These are phyloP conservation scores for Solanum sejunctum DNA, from an alignment of 257 asterid species.

Conservation along the genomic window DNA sequence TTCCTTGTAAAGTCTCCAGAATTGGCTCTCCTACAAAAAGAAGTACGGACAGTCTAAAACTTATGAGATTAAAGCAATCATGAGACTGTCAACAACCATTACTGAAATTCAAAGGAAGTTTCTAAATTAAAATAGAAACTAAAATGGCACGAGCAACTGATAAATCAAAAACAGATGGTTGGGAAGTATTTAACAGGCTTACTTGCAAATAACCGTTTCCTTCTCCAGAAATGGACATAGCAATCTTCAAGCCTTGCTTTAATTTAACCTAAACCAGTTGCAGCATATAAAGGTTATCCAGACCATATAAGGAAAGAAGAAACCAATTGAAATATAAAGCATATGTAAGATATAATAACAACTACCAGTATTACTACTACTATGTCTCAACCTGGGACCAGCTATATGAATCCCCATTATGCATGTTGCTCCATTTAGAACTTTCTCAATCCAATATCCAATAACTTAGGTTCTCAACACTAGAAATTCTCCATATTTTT, in stretches of 20 bases:
- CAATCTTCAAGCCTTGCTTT: constrained; percentile 90
- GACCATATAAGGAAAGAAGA: not conserved
- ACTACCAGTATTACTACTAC: not conserved
- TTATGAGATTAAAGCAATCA: not conserved
- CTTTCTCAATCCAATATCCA: not conserved
- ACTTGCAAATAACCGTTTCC: constrained; percentile 95
- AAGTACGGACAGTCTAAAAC: not conserved
- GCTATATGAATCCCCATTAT: not conserved
- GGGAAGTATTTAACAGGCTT: constrained; percentile 4
- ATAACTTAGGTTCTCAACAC: not conserved
- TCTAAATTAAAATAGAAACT: not conserved
- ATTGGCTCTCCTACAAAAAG: constrained; percentile 62
- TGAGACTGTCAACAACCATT: not conserved
- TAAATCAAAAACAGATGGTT: not conserved
- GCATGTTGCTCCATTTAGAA: not conserved
- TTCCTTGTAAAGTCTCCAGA: constrained; percentile 96
- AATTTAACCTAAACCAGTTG: constrained; percentile 53
- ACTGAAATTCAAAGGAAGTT: not conserved
- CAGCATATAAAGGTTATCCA: not conserved
- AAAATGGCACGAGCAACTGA: not conserved
- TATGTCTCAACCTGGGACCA: not conserved
- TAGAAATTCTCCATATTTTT: not conserved
- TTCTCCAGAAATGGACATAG: constrained; percentile 84
- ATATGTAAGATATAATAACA: not conserved
- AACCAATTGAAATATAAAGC: not conserved